phyloP scores from a whole-genome alignment of 1,284 basidiomycete genomes.

The Sanghuangporus sanghuang region DNA sequence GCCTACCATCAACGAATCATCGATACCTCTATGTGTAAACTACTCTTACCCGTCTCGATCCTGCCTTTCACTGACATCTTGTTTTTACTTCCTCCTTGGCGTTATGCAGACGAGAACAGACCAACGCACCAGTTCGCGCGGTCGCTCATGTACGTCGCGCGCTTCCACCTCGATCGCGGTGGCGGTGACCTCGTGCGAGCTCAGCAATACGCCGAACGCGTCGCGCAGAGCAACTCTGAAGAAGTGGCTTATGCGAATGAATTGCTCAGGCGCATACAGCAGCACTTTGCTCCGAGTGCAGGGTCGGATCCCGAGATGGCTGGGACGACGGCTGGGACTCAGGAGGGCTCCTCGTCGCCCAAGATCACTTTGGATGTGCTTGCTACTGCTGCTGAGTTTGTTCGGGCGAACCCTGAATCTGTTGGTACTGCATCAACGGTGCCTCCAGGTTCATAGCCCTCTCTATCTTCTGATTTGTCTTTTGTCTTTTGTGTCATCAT shows the following conservation, averaged over 20 bases:
- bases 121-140: conserved; percentile 56
- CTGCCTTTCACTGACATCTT: conserved; percentile 5
- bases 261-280: conserved; percentile 50
- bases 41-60: conserved; percentile 7
- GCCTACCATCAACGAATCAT: conserved; percentile 71
- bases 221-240: conserved; percentile 72
- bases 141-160: conserved; percentile 78
- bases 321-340: background rate
- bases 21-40: conserved; percentile 65
- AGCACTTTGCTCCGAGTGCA: background rate
- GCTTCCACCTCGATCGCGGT: conserved; percentile 61
- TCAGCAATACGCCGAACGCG: conserved; percentile 61
- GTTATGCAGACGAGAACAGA: conserved; percentile 8
- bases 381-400: background rate
- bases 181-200: conserved; percentile 60
- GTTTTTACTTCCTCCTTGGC: background rate
- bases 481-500: background rate
- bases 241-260: conserved; percentile 64
- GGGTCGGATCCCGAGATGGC: background rate
- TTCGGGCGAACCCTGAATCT: background rate
- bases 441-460: background rate
- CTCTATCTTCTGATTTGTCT: background rate
- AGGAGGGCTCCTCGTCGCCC: background rate
- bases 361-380: background rate
- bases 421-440: background rate